These are phyloP conservation scores for Trichaptum fuscoviolaceum DNA, from an alignment of 768 basidiomycete genomes.

Conservation along the genomic window DNA sequence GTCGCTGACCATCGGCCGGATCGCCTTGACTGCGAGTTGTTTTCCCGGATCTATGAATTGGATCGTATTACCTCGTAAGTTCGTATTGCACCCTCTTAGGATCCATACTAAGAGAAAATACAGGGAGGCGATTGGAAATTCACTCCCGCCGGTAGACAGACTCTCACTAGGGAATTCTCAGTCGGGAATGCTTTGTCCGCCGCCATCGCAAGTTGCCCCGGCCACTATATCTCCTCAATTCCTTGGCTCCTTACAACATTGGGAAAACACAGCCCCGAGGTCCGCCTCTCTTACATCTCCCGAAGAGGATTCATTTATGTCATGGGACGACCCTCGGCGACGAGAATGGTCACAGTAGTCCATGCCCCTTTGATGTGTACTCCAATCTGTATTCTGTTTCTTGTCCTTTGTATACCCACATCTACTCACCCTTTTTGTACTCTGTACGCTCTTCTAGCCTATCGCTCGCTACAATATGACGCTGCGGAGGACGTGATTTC, in stretches of 20 bases:
- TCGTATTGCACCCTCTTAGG: neutral
- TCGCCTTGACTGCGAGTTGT: constrained; percentile 18
- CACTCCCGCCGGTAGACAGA: neutral
- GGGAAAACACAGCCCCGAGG: neutral
- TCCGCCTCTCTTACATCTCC: constrained; percentile 14
- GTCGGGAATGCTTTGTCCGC: neutral
- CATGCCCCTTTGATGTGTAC: constrained; percentile 6
- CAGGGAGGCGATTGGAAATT: neutral
- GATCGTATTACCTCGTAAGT: constrained; percentile 51
- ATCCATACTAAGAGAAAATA: constrained; percentile 10
- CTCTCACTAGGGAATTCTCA: neutral
- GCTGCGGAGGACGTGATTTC: neutral
- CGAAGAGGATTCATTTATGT: constrained; percentile 56
- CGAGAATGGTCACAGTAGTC: constrained; percentile 21
- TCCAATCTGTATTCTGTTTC: neutral
- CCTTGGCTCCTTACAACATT: neutral
- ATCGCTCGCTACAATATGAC: neutral
- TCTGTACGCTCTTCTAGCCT: neutral
- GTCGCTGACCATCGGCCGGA: constrained; percentile 33
- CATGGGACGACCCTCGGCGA: constrained; percentile 47
- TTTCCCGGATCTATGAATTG: constrained; percentile 41
- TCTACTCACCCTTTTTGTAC: neutral
- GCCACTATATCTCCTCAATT: neutral
- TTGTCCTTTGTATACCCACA: neutral
- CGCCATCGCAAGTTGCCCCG: neutral